These are phyloP conservation scores for Copromyces sp. DNA, from an alignment of 495 filamentous ascomycete genomes.

Conservation along the genomic window DNA sequence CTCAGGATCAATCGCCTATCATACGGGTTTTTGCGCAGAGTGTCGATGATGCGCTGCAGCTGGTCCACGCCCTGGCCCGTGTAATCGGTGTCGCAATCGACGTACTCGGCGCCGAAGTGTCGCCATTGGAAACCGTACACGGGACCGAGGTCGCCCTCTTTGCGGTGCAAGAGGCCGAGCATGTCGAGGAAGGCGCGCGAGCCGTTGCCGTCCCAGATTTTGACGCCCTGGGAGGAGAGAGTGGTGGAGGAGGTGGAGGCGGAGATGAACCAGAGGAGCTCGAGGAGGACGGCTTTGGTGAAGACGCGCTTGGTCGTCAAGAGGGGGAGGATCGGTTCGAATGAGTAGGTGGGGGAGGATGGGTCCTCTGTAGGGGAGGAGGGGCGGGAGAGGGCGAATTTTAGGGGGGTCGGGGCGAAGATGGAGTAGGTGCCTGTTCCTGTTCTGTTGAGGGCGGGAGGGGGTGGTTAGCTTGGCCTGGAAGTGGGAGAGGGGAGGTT, in stretches of 20 bases:
- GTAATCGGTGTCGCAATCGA: conserved; percentile 72
- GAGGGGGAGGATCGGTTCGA: conserved; percentile 65
- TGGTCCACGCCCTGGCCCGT: conserved; percentile 85
- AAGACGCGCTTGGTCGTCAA: conserved; percentile 97
- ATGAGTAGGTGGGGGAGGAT: conserved; percentile 31
- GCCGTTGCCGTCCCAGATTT: conserved; percentile 98
- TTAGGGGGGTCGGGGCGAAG: conserved; percentile 76
- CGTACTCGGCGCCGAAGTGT: conserved; percentile 88
- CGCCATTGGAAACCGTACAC: conserved; percentile 99
- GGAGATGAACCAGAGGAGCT: conserved; percentile 93
- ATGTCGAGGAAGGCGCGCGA: conserved; percentile 79
- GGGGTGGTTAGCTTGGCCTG: background rate
- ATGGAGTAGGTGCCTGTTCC: conserved; percentile 86
- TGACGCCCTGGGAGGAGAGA: conserved; percentile 67
- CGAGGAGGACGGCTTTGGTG: conserved; percentile 77
- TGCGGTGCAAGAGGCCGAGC: conserved; percentile 68
- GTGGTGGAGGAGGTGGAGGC: conserved; percentile 69
- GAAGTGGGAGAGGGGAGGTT: background rate
- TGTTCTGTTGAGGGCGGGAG: conserved; percentile 43
- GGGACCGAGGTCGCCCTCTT: conserved; percentile 81
- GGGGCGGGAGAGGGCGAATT: conserved; percentile 55
- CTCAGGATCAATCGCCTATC: conserved; percentile 81
- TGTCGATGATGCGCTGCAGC: conserved; percentile 73
- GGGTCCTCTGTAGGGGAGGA: background rate
- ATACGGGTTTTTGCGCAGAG: conserved; percentile 69